A percentile compares a stretch with the other conserved stretches of the same genome.
Conservation (phyloP, 345 rosid genomes). For the Brassica rapa region DNA sequence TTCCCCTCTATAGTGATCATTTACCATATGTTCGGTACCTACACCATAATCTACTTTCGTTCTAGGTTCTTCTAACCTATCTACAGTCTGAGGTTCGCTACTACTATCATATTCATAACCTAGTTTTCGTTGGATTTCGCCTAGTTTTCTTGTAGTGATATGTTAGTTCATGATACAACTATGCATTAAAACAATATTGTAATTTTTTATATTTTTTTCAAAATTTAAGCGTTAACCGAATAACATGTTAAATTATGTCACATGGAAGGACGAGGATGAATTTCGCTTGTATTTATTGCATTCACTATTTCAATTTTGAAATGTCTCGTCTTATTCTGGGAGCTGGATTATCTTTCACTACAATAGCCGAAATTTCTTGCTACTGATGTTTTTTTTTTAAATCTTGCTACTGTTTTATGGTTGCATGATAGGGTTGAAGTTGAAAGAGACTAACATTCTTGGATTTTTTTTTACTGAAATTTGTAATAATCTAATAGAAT, state of each 20-base stretch:
- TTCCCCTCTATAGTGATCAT: too few species aligned
- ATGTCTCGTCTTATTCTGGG: not conserved
- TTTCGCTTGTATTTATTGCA: not conserved
- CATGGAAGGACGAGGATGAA: slow-evolving; percentile 1
- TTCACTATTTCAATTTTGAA: not conserved
- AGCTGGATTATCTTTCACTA: not conserved
- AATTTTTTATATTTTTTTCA: too few species aligned
- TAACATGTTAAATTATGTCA: not conserved
- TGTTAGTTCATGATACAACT: too few species aligned
- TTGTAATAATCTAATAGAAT: not conserved
- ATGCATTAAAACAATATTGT: too few species aligned
- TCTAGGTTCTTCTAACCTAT: too few species aligned
- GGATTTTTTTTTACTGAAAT: not conserved
- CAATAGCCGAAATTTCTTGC: not conserved
- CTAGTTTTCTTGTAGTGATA: too few species aligned
- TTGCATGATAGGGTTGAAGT: not conserved
- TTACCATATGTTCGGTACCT: too few species aligned
- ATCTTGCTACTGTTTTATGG: not conserved
- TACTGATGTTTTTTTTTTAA: not conserved
- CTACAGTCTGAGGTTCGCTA: too few species aligned
- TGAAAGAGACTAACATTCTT: not conserved
- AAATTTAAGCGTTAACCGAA: too few species aligned
- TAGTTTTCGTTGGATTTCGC: too few species aligned
- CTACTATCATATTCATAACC: too few species aligned
- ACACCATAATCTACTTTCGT: too few species aligned